Base-by-base conservation (phyloP, 2,329 filamentous ascomycete species). In the Neophaeococcomyces mojaviensis region DNA sequence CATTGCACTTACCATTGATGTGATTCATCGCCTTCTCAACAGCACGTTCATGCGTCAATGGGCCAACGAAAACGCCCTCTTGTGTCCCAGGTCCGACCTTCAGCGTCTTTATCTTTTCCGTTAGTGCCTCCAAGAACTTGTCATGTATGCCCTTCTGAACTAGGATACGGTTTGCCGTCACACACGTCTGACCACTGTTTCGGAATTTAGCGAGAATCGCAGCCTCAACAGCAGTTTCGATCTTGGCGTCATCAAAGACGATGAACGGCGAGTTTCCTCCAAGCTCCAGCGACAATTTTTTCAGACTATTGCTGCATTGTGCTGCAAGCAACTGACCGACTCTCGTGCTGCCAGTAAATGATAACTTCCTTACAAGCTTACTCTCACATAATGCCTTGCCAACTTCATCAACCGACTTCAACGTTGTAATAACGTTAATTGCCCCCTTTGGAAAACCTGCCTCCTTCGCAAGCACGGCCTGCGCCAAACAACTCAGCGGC, bases 71-170 rank as follows among this genome's bases (percentile, higher is more conserved):
- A 44, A 80, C 73, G 50, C 76, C 79, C 33, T 81, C 68, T 2
- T 76, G 77, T 64, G 85, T 89, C 3, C 86, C 86, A 54, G 80
- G 74, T 43, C 87, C 87, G 47, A 92, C 82, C 59, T 79, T 82
- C 72, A 94, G 89, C 13, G 64, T 68, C 59, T 78, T 77, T 42
- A 90, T 86, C 61, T 85, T 84, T 50, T 79, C 81, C 22, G 81
- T 78, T 54, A 92, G 80, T 41, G 77, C 80, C 37, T 71, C 58
- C 3, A 79, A 77, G 56, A 94, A 94, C 31, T 75, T 70, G 58
- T 90, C 84, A 67, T 92, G 88, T 63, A 94, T 78, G 49, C 79
- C 82, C 30, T 74, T 71, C 64, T 94, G 87, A 7, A 94, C 77
- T 64, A 85, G 90, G 54, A 94, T 78, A 24, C 87, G 76, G 70